These are phyloP conservation scores for Ophiocordyceps polyrhachis-furcata DNA, from an alignment of 2,329 filamentous ascomycete species.

Conservation along the genomic window DNA sequence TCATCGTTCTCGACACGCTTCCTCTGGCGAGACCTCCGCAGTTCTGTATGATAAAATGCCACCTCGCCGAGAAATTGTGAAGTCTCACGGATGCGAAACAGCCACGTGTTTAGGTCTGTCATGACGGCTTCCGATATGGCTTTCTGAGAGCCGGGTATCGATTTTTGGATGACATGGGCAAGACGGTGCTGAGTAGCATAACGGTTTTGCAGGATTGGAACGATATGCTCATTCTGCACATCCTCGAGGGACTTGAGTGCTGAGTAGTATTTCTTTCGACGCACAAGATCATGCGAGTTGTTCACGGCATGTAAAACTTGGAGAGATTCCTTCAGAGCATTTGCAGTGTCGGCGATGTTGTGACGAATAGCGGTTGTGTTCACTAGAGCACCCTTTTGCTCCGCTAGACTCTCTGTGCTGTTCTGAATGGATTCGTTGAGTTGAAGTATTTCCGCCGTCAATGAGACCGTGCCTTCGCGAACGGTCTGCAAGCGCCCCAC, in stretches of 20 bases:
- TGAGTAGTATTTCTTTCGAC: slow-evolving; percentile 88
- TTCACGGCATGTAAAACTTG: slow-evolving; percentile 88
- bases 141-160: slow-evolving; percentile 80
- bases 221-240: slow-evolving; percentile 82
- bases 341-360: slow-evolving; percentile 85
- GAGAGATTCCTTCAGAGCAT: slow-evolving; percentile 75
- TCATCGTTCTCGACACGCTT: slow-evolving; percentile 60
- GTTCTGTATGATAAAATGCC: slow-evolving; percentile 87
- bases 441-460: slow-evolving; percentile 81
- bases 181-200: slow-evolving; percentile 90
- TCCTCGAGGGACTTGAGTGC: slow-evolving; percentile 89
- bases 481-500: slow-evolving; percentile 89
- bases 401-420: slow-evolving; percentile 83
- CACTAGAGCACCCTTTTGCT: slow-evolving; percentile 85
- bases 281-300: slow-evolving; percentile 77
- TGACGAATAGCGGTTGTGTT: slow-evolving; percentile 83
- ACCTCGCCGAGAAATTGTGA: slow-evolving; percentile 93
- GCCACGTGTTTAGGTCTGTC: slow-evolving; percentile 91
- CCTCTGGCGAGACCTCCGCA: slow-evolving; percentile 65
- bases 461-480: slow-evolving; percentile 69
- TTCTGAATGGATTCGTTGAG: slow-evolving; percentile 89
- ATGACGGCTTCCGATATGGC: slow-evolving; percentile 93
- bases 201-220: slow-evolving; percentile 53
- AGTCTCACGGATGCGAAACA: slow-evolving; percentile 85
- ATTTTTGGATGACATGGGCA: slow-evolving; percentile 88